Evolutionary conservation across 805 yeast genomes (phyloP).

Genomic region (Starmerella cellae): DNA sequence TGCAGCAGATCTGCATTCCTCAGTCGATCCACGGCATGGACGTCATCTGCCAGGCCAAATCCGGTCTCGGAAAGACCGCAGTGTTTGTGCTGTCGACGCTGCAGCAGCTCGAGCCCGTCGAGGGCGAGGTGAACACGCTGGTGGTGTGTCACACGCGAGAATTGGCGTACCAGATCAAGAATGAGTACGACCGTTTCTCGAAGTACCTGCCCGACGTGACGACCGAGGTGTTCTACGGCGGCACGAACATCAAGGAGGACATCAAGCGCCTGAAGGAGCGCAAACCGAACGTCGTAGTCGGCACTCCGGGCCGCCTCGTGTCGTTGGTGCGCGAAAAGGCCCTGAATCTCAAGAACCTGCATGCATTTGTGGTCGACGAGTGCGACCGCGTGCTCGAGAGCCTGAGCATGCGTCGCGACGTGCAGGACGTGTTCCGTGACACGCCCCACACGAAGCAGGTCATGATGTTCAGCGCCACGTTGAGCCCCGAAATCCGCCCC

Average conservation of each 20-base stretch:
- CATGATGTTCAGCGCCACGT: slow-evolving; percentile 97
- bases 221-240: slow-evolving; percentile 96
- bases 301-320: slow-evolving; percentile 95
- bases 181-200: slow-evolving; percentile 93
- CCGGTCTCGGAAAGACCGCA: slow-evolving; percentile 99
- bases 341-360: slow-evolving; percentile 73
- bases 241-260: slow-evolving; percentile 61
- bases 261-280: slow-evolving; percentile 81
- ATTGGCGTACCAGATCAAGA: slow-evolving; percentile 93
- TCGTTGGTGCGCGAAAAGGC: slow-evolving; percentile 87
- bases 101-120: slow-evolving; percentile 93
- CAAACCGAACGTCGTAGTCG: slow-evolving; percentile 92
- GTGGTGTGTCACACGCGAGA: slow-evolving; percentile 98
- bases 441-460: slow-evolving; percentile 98
- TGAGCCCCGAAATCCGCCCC: slow-evolving; percentile 87
- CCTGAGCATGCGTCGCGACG: slow-evolving; percentile 92
- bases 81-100: slow-evolving; percentile 90
- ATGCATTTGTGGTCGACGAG: slow-evolving; percentile 92
- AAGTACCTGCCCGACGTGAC: slow-evolving; percentile 96
- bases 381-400: slow-evolving; percentile 95
- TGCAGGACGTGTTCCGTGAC: slow-evolving; percentile 92
- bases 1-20: slow-evolving; percentile 96
- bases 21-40: slow-evolving; percentile 97
- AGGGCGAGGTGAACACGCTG: slow-evolving; percentile 89
- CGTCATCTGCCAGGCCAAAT: slow-evolving; percentile 96